A percentile compares a stretch with the other conserved stretches of the same genome.
Evolutionary conservation across 495 filamentous ascomycete species (phyloP).

Genomic region (Daldinia loculata): DNA sequence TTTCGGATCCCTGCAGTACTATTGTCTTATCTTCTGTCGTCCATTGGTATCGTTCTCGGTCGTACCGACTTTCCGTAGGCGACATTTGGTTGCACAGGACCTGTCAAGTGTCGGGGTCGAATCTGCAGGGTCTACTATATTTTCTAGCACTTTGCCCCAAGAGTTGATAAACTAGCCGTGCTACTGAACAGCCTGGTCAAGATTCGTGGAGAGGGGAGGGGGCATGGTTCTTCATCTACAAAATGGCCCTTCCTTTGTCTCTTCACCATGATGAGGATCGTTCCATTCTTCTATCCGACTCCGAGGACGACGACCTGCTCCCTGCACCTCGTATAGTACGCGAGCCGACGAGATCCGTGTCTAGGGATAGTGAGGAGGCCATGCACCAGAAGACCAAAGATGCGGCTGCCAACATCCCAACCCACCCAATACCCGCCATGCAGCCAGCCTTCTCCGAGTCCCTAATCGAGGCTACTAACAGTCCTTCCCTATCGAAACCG

Average conservation of each 20-base stretch:
- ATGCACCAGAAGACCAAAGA: constrained; percentile 45
- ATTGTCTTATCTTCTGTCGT: constrained; percentile 28
- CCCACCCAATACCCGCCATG: constrained; percentile 83
- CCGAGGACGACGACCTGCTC: constrained; percentile 46
- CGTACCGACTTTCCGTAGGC: constrained; percentile 18
- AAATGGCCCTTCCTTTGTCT: constrained; percentile 45
- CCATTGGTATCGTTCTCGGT: constrained; percentile 24
- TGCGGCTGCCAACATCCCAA: constrained; percentile 55
- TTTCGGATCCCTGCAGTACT: constrained; percentile 40
- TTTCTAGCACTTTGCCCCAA: constrained; percentile 3
- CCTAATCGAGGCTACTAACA: constrained; percentile 72
- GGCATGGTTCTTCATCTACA: constrained; percentile 26
- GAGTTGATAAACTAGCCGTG: constrained; percentile 24
- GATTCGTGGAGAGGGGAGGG: constrained; percentile 32
- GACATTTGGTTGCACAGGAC: constrained; percentile 27
- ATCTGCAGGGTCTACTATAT: constrained; percentile 26
- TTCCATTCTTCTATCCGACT: constrained; percentile 45
- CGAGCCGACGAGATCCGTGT: constrained; percentile 25
- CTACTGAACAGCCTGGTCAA: constrained; percentile 19
- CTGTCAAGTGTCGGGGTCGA: constrained; percentile 22
- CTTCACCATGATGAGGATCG: constrained; percentile 47
- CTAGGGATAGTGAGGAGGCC: constrained; percentile 30
- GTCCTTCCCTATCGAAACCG: constrained; percentile 55
- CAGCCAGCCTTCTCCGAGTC: constrained; percentile 96
- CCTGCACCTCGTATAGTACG: constrained; percentile 31